phyloP scores from a whole-genome alignment of 2,329 filamentous ascomycete species.

The Paecilomyces variotii region DNA sequence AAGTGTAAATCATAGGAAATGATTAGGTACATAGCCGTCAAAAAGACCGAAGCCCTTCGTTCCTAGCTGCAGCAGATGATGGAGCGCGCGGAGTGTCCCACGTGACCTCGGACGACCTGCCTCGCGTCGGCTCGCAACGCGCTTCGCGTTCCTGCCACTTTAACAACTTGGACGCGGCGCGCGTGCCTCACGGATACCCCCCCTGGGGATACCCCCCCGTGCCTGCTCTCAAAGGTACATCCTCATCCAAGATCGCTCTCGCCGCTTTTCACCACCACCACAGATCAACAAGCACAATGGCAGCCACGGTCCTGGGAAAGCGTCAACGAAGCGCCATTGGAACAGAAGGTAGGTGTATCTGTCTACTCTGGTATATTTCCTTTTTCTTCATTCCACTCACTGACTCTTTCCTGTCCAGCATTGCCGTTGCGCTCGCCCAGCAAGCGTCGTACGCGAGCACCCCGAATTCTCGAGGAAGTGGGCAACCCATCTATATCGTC shows the following conservation, averaged over 20 bases:
- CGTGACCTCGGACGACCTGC: constrained; percentile 9
- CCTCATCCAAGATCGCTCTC: constrained; percentile 15
- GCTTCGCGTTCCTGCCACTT: constrained; percentile 12
- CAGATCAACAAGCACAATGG: constrained; percentile 23
- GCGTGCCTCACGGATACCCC: constrained; percentile 4
- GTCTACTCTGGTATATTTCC: constrained; percentile 6
- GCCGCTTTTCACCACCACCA: constrained; percentile 12
- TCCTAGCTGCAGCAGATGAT: neutral
- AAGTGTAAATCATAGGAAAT: no score
- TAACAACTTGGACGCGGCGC: constrained; percentile 10
- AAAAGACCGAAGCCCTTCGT: no score
- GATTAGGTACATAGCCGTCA: no score
- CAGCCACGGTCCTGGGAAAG: constrained; percentile 37
- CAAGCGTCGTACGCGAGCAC: constrained; percentile 42
- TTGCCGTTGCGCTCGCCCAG: constrained; percentile 33
- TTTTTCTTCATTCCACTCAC: constrained; percentile 5
- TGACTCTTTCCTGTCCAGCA: constrained; percentile 13
- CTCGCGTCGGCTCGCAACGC: constrained; percentile 7
- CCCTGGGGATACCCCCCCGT: constrained; percentile 6
- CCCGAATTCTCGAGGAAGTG: constrained; percentile 29
- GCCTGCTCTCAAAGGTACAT: constrained; percentile 14
- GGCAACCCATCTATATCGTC: constrained; percentile 15
- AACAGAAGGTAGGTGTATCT: constrained; percentile 30
- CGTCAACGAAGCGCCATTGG: constrained; percentile 31
- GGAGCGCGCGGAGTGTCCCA: neutral